Percentiles rank a stretch among this genome's conserved stretches.
These are phyloP conservation scores for Cryptomeria japonica DNA, from an alignment of 75 land plant species.

Conservation along the genomic window DNA sequence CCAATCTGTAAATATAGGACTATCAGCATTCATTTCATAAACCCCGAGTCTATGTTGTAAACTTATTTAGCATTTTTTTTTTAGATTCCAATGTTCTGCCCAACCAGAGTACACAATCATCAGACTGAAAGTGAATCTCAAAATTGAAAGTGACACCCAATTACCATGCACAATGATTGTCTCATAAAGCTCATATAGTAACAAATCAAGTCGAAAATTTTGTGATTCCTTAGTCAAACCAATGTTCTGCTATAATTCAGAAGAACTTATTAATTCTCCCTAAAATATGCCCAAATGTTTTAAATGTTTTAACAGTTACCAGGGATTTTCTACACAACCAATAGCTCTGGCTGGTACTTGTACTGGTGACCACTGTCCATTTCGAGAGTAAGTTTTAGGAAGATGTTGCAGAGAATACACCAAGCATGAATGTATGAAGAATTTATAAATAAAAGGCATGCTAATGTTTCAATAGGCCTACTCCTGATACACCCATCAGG, in stretches of 20 bases:
- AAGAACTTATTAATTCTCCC: background rate
- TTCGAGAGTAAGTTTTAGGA: background rate
- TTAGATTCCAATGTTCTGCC: background rate
- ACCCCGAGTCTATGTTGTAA: background rate
- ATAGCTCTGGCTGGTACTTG: background rate
- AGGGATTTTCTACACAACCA: background rate
- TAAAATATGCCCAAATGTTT: background rate
- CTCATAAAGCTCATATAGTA: background rate
- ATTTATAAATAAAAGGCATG: too few relatives aligned
- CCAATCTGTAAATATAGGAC: background rate
- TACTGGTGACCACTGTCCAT: background rate
- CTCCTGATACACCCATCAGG: background rate
- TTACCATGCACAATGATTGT: background rate
- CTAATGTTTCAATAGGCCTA: background rate
- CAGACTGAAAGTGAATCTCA: too few relatives aligned
- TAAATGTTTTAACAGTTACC: background rate
- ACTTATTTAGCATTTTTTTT: background rate
- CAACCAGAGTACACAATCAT: too few relatives aligned
- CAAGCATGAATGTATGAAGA: too few relatives aligned
- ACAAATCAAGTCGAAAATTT: background rate
- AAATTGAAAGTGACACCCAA: too few relatives aligned
- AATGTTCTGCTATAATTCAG: background rate
- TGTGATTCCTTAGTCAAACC: background rate
- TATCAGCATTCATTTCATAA: background rate
- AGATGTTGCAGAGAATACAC: background rate